Conservation (phyloP, 495 filamentous ascomycete species). For the Rusavskia elegans region DNA sequence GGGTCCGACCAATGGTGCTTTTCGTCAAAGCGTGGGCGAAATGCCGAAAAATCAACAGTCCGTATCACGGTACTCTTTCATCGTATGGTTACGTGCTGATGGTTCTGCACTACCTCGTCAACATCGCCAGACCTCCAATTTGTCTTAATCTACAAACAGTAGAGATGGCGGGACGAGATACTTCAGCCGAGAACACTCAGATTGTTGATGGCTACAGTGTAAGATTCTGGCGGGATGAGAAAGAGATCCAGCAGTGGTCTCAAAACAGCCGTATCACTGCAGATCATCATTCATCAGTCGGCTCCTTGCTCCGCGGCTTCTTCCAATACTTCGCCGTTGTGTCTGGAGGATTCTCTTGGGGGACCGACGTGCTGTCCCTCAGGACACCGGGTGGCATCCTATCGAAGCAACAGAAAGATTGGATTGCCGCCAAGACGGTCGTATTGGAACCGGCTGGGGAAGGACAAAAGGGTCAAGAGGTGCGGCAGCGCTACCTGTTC, state of each 20-base stretch:
- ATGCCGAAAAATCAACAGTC: constrained; percentile 58
- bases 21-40: constrained; percentile 81
- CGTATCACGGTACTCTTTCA: constrained; percentile 68
- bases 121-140: constrained; percentile 61
- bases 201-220: constrained; percentile 39
- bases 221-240: constrained; percentile 53
- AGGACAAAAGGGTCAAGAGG: constrained; percentile 35
- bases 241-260: constrained; percentile 38
- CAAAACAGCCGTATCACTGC: constrained; percentile 33
- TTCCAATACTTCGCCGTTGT: constrained; percentile 65
- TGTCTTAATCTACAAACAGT: constrained; percentile 56
- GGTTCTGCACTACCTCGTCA: constrained; percentile 80
- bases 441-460: constrained; percentile 15
- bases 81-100: constrained; percentile 85
- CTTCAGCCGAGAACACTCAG: constrained; percentile 10
- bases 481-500: constrained; percentile 65
- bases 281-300: constrained; percentile 41
- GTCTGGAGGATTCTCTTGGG: constrained; percentile 50
- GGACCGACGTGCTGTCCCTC: constrained; percentile 50
- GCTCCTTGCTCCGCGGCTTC: constrained; percentile 53
- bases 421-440: constrained; percentile 52
- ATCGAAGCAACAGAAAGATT: constrained; percentile 57
- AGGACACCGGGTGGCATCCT: constrained; percentile 52
- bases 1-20: constrained; percentile 57
- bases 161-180: constrained; percentile 7